Evolutionary conservation across 2,329 filamentous ascomycete species (phyloP), one percentile per base, ranked within the genome.

Genomic region (Colletotrichum spaethianum): DNA sequence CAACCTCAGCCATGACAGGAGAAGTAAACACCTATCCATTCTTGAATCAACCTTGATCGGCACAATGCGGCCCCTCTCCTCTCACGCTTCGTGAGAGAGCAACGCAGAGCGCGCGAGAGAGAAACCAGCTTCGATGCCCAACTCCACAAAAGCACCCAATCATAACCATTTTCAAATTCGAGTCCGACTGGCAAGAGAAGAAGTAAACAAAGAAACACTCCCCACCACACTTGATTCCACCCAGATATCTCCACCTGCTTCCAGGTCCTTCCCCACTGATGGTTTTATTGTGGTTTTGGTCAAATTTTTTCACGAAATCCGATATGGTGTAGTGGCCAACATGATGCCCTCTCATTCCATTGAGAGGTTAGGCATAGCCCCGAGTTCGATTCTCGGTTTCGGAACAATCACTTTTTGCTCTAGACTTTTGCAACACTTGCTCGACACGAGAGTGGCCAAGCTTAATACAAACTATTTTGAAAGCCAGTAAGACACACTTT

Each of bases 251-350:
- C 57, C 40, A 46, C 57, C 12, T 28, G 4, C 56, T n/a, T 12
- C 18, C 11, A 11, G 23, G 57, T 26, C 23, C 26, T 44, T 12
- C 4, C 18, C 4, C 6, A 20, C n/a, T 31, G 2, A n/a, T n/a
- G n/a, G n/a, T n/a, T n/a, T n/a, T n/a, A n/a, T n/a, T n/a, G n/a
- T n/a, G n/a, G n/a, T n/a, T n/a, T n/a, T n/a, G n/a, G n/a, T n/a
- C n/a, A n/a, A n/a, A n/a, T n/a, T n/a, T n/a, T n/a, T n/a, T n/a
- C 4, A 46, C 16, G 14, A 20, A 31, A 57, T 70, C 68, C 68
- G 68, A 71, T 68, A 68, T 68, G 64, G 68, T 68, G 68, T 68
- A 71, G 68, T 71, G 64, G 64, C 68, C 57, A 71, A 71, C 68
- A 71, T 71, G 64, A 71, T 71, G 68, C 68, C 68, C 68, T 71